Conservation (phyloP, 2,329 filamentous ascomycete genomes). For the Rosellinia necatrix region DNA sequence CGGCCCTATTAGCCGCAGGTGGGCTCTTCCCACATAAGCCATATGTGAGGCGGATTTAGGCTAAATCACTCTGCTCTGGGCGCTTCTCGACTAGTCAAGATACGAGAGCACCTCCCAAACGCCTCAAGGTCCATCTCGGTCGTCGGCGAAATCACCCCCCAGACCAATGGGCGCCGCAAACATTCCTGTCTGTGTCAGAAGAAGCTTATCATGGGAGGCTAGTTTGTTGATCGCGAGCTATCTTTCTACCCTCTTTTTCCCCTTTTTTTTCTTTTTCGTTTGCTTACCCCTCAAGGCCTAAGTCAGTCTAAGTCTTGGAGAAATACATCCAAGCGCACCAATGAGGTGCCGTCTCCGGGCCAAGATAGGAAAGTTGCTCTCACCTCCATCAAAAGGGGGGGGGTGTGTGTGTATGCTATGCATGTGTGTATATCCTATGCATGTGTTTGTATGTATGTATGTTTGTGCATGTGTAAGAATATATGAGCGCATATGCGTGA, state of each 20-base stretch:
- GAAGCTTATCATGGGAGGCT: too few species aligned
- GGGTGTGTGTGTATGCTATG: too few species aligned
- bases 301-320: constrained; percentile 1
- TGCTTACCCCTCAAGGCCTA: constrained; percentile 22
- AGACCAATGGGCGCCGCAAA: constrained; percentile 13
- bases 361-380: constrained; percentile 25
- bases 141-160: constrained; percentile 20
- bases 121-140: constrained; percentile 1
- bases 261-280: neutral
- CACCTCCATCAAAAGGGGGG: too few species aligned
- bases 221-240: too few species aligned
- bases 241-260: too few species aligned
- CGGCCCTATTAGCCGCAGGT: constrained; percentile 29
- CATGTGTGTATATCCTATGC: too few species aligned
- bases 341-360: constrained; percentile 4
- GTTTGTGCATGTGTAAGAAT: too few species aligned
- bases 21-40: constrained; percentile 4
- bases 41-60: constrained; percentile 13
- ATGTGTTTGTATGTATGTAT: too few species aligned
- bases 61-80: constrained; percentile 20
- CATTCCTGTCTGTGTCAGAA: neutral
- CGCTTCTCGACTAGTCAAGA: neutral
- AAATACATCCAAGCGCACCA: constrained; percentile 25
- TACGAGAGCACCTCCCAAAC: neutral
- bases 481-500: too few species aligned